phyloP scores from a whole-genome alignment of 176 grass and related monocot species.

The Aegilops bicornis region DNA sequence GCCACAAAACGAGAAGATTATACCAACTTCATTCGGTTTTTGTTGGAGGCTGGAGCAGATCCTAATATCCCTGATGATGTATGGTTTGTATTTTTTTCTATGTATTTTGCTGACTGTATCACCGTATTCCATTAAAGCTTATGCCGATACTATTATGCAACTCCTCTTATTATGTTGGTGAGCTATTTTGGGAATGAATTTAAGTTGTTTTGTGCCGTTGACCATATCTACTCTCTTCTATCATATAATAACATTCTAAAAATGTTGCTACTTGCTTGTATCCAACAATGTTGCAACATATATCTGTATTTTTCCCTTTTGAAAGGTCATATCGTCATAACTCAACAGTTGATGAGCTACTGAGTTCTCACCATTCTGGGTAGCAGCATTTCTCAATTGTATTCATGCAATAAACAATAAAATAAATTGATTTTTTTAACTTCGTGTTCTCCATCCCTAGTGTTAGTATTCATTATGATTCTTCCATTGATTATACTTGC shows the following conservation, averaged over 20 bases:
- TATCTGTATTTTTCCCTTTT: background rate
- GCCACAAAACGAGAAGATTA: background rate
- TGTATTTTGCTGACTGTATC: background rate
- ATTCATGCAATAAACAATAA: background rate
- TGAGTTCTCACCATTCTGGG: background rate
- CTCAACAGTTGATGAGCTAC: background rate
- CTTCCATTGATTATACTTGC: too few relatives aligned
- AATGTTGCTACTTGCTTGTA: background rate
- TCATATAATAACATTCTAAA: background rate
- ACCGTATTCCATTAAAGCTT: too few relatives aligned
- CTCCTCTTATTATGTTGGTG: too few relatives aligned
- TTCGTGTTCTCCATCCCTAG: background rate
- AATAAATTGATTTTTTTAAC: background rate
- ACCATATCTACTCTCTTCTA: background rate
- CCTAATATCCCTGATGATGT: slow-evolving; percentile 42
- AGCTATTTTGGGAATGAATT: too few relatives aligned
- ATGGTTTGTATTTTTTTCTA: slow-evolving; percentile 3
- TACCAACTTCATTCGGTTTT: slow-evolving; percentile 30
- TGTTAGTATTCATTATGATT: background rate
- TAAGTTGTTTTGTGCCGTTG: background rate
- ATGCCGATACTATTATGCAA: too few relatives aligned
- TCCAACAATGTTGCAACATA: background rate
- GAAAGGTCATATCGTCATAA: background rate
- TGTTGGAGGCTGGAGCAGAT: slow-evolving; percentile 38
- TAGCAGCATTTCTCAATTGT: slow-evolving; percentile 1